Evolutionary conservation across 176 grass and related monocot genomes (phyloP), one percentile per base, ranked within the genome.

Genomic region (Paspalum notatum): DNA sequence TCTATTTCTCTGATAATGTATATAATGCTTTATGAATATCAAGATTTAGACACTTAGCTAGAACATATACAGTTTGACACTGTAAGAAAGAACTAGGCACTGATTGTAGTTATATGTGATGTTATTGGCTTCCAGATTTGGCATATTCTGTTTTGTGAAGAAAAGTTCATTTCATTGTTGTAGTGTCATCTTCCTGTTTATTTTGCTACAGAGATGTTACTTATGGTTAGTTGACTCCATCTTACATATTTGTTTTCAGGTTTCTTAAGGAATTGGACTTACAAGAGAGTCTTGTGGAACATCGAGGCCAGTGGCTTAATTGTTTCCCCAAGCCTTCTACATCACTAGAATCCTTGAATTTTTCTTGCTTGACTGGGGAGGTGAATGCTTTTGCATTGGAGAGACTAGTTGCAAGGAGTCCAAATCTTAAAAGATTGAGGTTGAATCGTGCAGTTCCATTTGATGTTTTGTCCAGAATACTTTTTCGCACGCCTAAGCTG

Each of bases 181-280:
- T 24, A 18, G 8, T 21, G 58, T 51, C 8, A 17, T 49, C 50
- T 72, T 26, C 71, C 62, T 83, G 0, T 44, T 79, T 24, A 53
- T 62, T 60, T 84, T 75, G 9, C 53, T 82, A 22, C 53, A 63
- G 22, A 54, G 26, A 51, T 62, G 8, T 79, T 58, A 9, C 38
- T 82, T 82, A 74, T 42, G 2, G 59, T 76, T 73, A 72, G 42
- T 56, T 5, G 48, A 71, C 80, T 11, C 17, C 16, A 66, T 81
- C 22, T 66, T 66, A 48, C 16, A 58, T 68, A 55, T 72, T 82
- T 4, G 6, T 39, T 76, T 59, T 45, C 56, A 92, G 93, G 90
- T 87, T 85, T 79, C 84, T 97, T 21, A 84, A 83, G 89, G 89
- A 91, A 55, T 74, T 97, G 13, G 84, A 97, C 66, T 87, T 97